Conservation (phyloP, 2,329 filamentous ascomycete species). For the Xylariaceae sp. region DNA sequence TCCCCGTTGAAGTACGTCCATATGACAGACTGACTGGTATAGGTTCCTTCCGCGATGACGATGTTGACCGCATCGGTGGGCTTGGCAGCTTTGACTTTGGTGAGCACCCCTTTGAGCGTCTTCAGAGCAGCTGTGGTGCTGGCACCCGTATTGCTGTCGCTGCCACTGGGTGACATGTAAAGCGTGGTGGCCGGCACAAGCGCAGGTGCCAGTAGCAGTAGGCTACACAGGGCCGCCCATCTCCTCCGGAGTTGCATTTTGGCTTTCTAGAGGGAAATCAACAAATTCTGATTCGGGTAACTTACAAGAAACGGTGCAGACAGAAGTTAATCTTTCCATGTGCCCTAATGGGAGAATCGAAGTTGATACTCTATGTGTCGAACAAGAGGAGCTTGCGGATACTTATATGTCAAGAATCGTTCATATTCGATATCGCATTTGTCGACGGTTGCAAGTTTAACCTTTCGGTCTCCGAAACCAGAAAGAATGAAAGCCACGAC, state of each 20-base stretch:
- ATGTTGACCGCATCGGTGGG: constrained; percentile 11
- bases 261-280: not conserved
- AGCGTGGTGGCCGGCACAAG: constrained; percentile 10
- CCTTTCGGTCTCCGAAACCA: too few relatives aligned
- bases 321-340: too few relatives aligned
- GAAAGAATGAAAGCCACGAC: too few relatives aligned
- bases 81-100: constrained; percentile 4
- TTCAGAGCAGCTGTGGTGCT: constrained; percentile 5
- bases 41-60: constrained; percentile 12
- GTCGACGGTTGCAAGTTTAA: too few relatives aligned
- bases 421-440: too few relatives aligned
- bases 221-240: constrained; percentile 1
- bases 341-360: too few relatives aligned
- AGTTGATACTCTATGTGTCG: too few relatives aligned
- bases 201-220: constrained; percentile 3
- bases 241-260: constrained; percentile 5
- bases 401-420: too few relatives aligned
- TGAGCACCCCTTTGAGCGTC: constrained; percentile 12
- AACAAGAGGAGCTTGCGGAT: too few relatives aligned
- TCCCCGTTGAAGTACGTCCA: constrained; percentile 18
- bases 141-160: constrained; percentile 12
- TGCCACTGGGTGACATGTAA: constrained; percentile 14
- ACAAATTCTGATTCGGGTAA: too few relatives aligned
- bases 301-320: too few relatives aligned
- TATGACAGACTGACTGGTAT: constrained; percentile 6